These are phyloP conservation scores for Tolypocladium pustulatum DNA, from an alignment of 2,329 filamentous ascomycete genomes.

Conservation along the genomic window DNA sequence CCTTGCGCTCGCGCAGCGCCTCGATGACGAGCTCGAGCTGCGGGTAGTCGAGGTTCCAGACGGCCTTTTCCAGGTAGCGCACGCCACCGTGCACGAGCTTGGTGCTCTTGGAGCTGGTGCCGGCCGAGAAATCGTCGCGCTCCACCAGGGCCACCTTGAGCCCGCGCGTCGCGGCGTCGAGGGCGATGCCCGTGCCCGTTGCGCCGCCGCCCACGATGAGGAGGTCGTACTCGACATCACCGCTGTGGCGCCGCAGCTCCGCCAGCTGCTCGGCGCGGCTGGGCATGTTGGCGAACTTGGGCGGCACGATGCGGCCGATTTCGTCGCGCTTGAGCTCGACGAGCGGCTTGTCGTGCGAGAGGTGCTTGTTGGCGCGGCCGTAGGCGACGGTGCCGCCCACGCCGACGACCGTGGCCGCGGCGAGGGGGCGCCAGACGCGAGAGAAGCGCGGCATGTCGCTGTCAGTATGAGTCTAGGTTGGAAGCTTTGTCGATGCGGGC, in stretches of 20 bases:
- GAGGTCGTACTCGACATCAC: slow-evolving; percentile 52
- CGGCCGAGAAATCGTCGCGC: slow-evolving; percentile 71
- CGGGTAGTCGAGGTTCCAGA: slow-evolving; percentile 76
- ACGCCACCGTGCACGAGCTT: slow-evolving; percentile 82
- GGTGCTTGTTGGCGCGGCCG: slow-evolving; percentile 15
- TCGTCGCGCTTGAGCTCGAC: slow-evolving; percentile 24
- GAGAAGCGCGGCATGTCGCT: slow-evolving; percentile 21
- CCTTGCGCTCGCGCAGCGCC: slow-evolving; percentile 71
- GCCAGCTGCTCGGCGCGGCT: slow-evolving; percentile 27
- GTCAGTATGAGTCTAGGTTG: background rate
- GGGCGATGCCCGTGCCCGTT: slow-evolving; percentile 69
- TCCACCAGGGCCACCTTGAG: slow-evolving; percentile 74
- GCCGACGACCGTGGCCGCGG: slow-evolving; percentile 17
- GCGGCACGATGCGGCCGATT: slow-evolving; percentile 25
- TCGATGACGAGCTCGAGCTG: slow-evolving; percentile 76
- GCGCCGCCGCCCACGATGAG: slow-evolving; percentile 72
- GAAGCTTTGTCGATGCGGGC: background rate
- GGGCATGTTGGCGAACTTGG: slow-evolving; percentile 23
- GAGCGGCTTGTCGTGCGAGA: slow-evolving; percentile 20
- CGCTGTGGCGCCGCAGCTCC: slow-evolving; percentile 23
- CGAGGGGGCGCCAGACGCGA: slow-evolving; percentile 22
- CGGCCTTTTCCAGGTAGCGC: slow-evolving; percentile 75
- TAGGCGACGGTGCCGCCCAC: slow-evolving; percentile 20
- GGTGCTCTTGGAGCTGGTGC: slow-evolving; percentile 78
- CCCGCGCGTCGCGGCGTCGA: slow-evolving; percentile 70